Evolutionary conservation across 1,139 yeast species (phyloP), one percentile per base, ranked within the genome.

Genomic region (Komagataea norvegica): DNA sequence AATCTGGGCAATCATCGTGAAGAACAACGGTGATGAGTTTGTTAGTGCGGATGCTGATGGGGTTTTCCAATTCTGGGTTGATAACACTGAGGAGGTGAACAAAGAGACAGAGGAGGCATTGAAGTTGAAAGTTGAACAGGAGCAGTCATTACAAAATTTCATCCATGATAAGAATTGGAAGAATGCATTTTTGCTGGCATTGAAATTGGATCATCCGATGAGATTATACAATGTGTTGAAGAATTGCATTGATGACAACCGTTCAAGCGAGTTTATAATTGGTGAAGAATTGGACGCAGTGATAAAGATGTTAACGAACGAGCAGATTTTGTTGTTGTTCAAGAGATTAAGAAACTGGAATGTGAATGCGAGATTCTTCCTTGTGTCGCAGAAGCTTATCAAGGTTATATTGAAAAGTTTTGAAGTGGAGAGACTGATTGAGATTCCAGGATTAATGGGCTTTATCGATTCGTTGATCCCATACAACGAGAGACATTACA

Each of bases 41-140:
- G 74, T 86, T 1, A 77, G 88, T 40, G 97, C 96, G 1, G 97
- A 93, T 60, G 96, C 96, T 1, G 97, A 91, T 60, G 96, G 97
- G 37, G 82, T 86, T 33, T 72, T 91, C 46, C 84, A 86, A 34
- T 68, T 84, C 32, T 91, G 98, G 98, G 67, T 68, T 40, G 98
- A 91, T 61, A 79, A 82, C 52, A 85, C 95, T 3, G 89, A 78
- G 42, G 87, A 82, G 54, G 72, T 68, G 38, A 69, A 68, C 42
- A 72, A 69, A 44, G 75, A 73, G 46, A 64, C 63, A 32, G 55
- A 60, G 29, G 74, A 70, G 45, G 67, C 68, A 41, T 70, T 71
- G 35, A 81, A 76, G 46, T 54, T 65, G 38, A 74, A 72, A 49
- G 75, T 91, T 13, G 97, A 89, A 60, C 83, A 86, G 59, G 96